Evolutionary conservation across 2,329 filamentous ascomycete genomes (phyloP), one percentile per base, ranked within the genome.

Genomic region (Gliomastix tumulicola): DNA sequence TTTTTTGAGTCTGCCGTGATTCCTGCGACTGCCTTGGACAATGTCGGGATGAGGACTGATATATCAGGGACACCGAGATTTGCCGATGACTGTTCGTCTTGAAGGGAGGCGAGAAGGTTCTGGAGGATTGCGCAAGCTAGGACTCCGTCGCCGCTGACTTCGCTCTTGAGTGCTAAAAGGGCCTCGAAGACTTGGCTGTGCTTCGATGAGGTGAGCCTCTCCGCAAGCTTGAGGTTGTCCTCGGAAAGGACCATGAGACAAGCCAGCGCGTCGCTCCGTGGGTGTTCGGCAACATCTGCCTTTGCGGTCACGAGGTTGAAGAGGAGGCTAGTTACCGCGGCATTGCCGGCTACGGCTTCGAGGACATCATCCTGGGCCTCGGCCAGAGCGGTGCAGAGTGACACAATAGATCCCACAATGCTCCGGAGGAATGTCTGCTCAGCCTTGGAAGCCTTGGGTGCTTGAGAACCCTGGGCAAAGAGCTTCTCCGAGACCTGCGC

Each of bases 331-430:
- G 69, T 56, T 33, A 80, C 66, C 15, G 59, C 61, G 13, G 63
- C 45, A 42, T 71, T 70, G 41, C 55, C 57, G 13, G 69, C 67
- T 37, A 82, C 65, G 37, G 68, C 66, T 32, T 72, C 63, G 4
- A 77, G 60, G 15, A 81, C 73, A 34, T 82, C 78, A 43, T 80
- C 72, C 17, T 74, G 69, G 7, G 77, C 71, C 48, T 79, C 73
- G 13, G 70, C 69, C 19, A 83, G 55, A 11, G 68, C 69, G 10
- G 65, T 61, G 19, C 79, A 38, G 12, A 83, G 63, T 8, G 63
- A 66, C 23, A 74, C 54, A 7, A 82, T 55, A 3, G 76, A 72
- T 16, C 65, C 65, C 16, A 66, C 62, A 37, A 81, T 72, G 39
- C 65, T 69, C 63, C 74, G 74, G 10, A 74, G 53, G 19, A 72